Evolutionary conservation across 768 basidiomycete genomes (phyloP).

Genomic region (Coprinellus micaceus): DNA sequence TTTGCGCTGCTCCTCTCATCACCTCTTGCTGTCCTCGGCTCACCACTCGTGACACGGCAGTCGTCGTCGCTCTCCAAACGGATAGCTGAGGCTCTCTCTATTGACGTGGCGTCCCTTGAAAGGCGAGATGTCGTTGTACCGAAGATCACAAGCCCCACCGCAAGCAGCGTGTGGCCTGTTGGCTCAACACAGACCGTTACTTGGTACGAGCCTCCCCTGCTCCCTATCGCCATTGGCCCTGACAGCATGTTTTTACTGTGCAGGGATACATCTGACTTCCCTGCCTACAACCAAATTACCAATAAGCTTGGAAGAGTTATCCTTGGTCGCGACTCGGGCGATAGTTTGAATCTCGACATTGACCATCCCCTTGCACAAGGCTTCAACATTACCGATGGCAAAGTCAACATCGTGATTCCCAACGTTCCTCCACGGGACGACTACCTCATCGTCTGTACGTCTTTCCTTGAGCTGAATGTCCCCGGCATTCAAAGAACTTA

Average conservation of each 20-base stretch:
- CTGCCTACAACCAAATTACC: constrained; percentile 42
- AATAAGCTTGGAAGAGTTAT: constrained; percentile 48
- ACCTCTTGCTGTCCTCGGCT: background rate
- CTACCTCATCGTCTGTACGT: constrained; percentile 66
- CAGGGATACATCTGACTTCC: constrained; percentile 51
- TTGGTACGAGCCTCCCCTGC: constrained; percentile 39
- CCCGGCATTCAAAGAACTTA: constrained; percentile 4
- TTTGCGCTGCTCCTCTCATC: background rate
- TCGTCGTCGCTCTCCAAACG: background rate
- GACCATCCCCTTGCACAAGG: constrained; percentile 54
- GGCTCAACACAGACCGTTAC: constrained; percentile 46
- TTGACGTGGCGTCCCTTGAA: background rate
- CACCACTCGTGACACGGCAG: background rate
- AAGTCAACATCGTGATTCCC: constrained; percentile 51
- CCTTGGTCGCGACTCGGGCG: constrained; percentile 44
- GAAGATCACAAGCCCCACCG: constrained; percentile 44
- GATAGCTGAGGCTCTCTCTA: background rate
- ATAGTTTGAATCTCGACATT: constrained; percentile 51
- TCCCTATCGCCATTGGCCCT: background rate
- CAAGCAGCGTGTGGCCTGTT: constrained; percentile 45
- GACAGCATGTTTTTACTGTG: constrained; percentile 2
- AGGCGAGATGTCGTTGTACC: constrained; percentile 48
- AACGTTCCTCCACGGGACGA: constrained; percentile 36
- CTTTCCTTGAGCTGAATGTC: background rate
- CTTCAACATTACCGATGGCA: constrained; percentile 51